phyloP scores from a whole-genome alignment of 345 rosid genomes.

The Salix suchowensis region DNA sequence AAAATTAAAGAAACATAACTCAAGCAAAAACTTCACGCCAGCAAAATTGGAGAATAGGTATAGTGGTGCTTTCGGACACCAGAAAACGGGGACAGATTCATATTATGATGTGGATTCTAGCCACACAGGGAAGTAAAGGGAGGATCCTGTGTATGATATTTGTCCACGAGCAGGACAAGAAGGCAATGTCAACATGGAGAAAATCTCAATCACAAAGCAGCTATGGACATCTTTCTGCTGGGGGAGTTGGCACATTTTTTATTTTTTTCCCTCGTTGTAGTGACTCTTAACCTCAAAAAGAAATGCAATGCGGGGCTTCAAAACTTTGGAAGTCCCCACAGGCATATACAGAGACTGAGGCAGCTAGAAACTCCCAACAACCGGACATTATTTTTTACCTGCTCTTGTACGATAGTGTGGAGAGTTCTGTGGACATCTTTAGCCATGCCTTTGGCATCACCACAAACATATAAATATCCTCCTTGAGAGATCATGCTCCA shows the following conservation, averaged over 20 bases:
- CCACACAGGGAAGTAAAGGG: not conserved
- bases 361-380: too few species aligned
- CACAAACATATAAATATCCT: slow-evolving; percentile 86
- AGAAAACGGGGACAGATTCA: not conserved
- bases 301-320: too few species aligned
- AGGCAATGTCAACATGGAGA: not conserved
- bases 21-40: not conserved
- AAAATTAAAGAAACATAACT: not conserved
- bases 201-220: not conserved
- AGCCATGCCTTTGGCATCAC: slow-evolving; percentile 99
- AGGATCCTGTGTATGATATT: not conserved
- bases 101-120: not conserved
- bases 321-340: too few species aligned
- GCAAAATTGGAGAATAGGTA: not conserved
- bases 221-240: not conserved
- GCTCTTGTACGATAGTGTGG: slow-evolving; percentile 79
- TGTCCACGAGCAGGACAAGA: not conserved
- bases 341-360: too few species aligned
- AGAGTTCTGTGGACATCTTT: slow-evolving; percentile 87
- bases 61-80: not conserved
- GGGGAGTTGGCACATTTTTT: not conserved
- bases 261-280: not conserved
- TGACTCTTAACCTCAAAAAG: not conserved
- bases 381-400: slow-evolving; percentile 37
- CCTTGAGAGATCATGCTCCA: slow-evolving; percentile 77